phyloP scores from a whole-genome alignment of 2,329 filamentous ascomycete species.

The Exophiala aquamarina region DNA sequence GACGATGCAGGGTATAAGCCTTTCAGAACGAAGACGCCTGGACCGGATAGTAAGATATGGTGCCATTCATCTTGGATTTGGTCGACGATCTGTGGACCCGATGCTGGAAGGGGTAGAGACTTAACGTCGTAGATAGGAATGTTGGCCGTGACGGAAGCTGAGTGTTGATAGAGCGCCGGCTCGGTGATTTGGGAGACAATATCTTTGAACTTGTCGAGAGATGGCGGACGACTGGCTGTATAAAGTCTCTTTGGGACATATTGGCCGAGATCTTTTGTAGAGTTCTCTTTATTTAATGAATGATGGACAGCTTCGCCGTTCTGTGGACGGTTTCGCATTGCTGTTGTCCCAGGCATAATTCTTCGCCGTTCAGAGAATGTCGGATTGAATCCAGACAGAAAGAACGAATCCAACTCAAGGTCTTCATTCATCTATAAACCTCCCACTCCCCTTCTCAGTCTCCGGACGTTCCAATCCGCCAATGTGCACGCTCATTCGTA shows the following conservation, averaged over 20 bases:
- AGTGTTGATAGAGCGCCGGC: conserved; percentile 48
- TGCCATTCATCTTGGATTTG: conserved; percentile 62
- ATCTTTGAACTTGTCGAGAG: conserved; percentile 45
- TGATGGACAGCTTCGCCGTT: too few species aligned
- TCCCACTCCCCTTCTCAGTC: too few species aligned
- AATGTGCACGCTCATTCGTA: too few species aligned
- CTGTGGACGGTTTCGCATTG: too few species aligned
- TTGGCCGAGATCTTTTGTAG: neutral
- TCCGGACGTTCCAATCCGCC: too few species aligned
- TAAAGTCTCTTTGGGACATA: conserved; percentile 15
- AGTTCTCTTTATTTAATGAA: neutral
- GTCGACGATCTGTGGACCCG: conserved; percentile 32
- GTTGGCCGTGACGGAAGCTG: conserved; percentile 47
- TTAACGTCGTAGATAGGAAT: conserved; percentile 57
- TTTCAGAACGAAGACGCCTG: conserved; percentile 61
- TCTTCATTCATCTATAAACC: too few species aligned
- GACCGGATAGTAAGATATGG: conserved; percentile 55
- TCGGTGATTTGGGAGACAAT: conserved; percentile 45
- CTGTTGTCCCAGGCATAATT: too few species aligned
- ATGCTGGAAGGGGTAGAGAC: conserved; percentile 30
- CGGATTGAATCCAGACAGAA: too few species aligned
- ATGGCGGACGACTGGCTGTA: conserved; percentile 32
- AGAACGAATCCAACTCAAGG: too few species aligned
- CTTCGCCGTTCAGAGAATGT: too few species aligned
- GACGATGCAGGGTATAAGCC: conserved; percentile 50